phyloP scores from a whole-genome alignment of 2,329 filamentous ascomycete genomes.

The Karstenula rhodostoma region DNA sequence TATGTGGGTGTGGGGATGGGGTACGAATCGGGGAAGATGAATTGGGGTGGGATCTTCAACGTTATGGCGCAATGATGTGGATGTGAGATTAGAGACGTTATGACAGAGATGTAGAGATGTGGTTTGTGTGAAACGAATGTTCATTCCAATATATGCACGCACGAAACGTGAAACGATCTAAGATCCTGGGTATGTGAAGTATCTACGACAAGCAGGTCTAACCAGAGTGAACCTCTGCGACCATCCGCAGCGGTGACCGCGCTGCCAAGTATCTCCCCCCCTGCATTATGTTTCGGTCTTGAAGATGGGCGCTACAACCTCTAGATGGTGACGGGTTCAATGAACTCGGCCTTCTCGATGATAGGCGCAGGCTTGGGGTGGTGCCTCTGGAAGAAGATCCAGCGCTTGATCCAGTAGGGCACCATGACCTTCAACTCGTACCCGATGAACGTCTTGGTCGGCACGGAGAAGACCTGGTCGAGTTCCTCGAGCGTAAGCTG shows the following conservation, averaged over 20 bases:
- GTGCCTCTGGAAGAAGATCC: conserved; percentile 1
- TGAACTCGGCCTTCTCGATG: conserved; percentile 9
- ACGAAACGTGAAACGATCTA: conserved; percentile 8
- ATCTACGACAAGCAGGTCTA: background rate
- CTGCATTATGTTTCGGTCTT: background rate
- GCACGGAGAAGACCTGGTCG: conserved; percentile 27
- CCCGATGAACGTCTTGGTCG: conserved; percentile 14
- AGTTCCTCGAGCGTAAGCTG: conserved; percentile 51
- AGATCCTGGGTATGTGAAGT: conserved; percentile 10
- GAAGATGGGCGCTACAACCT: background rate
- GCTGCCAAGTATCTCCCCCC: background rate
- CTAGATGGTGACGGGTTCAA: background rate
- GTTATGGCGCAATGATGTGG: background rate
- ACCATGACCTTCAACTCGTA: conserved; percentile 3
- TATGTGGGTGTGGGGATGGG: too few species aligned
- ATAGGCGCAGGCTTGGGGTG: conserved; percentile 8
- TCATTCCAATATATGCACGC: conserved; percentile 1
- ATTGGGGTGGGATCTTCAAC: too few species aligned
- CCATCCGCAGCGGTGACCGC: background rate
- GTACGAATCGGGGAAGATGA: too few species aligned
- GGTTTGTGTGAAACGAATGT: background rate
- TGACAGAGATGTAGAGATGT: background rate
- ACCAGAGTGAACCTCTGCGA: background rate
- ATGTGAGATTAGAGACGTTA: background rate
- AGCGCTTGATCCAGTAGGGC: conserved; percentile 9